phyloP scores from a whole-genome alignment of 257 asterid genomes.

The Avicennia marina region DNA sequence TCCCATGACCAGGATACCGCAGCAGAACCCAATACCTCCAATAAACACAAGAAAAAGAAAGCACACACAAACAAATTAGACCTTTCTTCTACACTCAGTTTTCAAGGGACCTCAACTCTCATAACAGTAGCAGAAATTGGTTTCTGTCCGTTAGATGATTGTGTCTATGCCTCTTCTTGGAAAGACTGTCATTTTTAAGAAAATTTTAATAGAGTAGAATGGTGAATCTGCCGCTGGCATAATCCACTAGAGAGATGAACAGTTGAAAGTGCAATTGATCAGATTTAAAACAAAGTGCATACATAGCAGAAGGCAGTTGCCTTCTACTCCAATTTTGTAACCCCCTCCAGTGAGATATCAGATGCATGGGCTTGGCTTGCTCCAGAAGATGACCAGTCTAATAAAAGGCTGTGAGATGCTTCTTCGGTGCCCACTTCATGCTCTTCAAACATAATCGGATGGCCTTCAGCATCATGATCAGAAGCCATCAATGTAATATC shows the following conservation, averaged over 20 bases:
- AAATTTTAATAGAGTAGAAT: too few relatives aligned
- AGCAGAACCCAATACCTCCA: too few relatives aligned
- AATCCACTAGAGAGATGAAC: too few relatives aligned
- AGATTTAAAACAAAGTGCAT: not conserved
- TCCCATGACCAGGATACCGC: too few relatives aligned
- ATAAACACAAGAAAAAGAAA: too few relatives aligned
- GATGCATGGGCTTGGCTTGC: slow-evolving; percentile 12
- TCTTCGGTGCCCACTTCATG: slow-evolving; percentile 23
- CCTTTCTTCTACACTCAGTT: too few relatives aligned
- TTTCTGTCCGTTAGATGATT: too few relatives aligned
- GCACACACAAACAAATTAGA: too few relatives aligned
- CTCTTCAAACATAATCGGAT: slow-evolving; percentile 15
- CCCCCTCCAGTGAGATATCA: slow-evolving; percentile 11
- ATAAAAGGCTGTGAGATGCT: slow-evolving; percentile 33
- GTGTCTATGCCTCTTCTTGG: not conserved
- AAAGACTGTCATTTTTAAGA: too few relatives aligned
- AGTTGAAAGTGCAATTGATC: not conserved
- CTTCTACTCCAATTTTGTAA: slow-evolving; percentile 29
- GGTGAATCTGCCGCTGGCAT: too few relatives aligned
- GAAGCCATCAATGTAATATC: slow-evolving; percentile 10
- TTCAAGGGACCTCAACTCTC: not conserved
- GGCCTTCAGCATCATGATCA: slow-evolving; percentile 27
- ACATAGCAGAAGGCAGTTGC: too few relatives aligned
- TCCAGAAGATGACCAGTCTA: too few relatives aligned
- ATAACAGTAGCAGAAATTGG: not conserved